These are phyloP conservation scores for Colletotrichum spinosum DNA, from an alignment of 2,329 filamentous ascomycete genomes.

Conservation along the genomic window DNA sequence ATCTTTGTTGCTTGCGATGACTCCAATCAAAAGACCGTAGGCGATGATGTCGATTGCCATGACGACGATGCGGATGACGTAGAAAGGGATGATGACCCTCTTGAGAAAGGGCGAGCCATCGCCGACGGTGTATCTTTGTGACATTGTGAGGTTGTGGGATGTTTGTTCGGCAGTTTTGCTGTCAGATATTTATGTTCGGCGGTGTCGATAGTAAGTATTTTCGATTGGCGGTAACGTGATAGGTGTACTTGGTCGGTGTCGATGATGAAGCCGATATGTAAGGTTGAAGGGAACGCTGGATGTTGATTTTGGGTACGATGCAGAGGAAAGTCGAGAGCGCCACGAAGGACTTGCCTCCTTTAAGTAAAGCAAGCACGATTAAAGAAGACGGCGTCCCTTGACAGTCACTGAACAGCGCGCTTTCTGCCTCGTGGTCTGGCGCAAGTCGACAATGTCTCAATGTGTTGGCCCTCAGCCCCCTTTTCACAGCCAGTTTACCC, in stretches of 20 bases:
- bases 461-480: constrained; percentile 2
- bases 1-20: constrained; percentile 38
- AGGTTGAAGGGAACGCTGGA: no score
- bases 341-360: no score
- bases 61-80: constrained; percentile 46
- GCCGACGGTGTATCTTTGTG: constrained; percentile 42
- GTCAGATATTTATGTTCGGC: background rate
- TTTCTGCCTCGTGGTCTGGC: background rate
- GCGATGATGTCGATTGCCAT: constrained; percentile 43
- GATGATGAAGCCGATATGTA: no score
- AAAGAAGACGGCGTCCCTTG: background rate
- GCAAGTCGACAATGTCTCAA: background rate
- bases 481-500: constrained; percentile 12
- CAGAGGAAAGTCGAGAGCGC: no score
- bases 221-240: background rate
- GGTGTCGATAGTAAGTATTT: no score
- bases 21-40: constrained; percentile 40
- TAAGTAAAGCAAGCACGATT: background rate
- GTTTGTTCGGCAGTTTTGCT: background rate
- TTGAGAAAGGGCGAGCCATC: constrained; percentile 49
- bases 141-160: constrained; percentile 36
- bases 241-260: background rate
- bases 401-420: background rate
- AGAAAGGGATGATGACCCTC: constrained; percentile 49
- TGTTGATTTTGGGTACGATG: no score